Conservation (phyloP, 148 eudicot species). For the Cornus florida region DNA sequence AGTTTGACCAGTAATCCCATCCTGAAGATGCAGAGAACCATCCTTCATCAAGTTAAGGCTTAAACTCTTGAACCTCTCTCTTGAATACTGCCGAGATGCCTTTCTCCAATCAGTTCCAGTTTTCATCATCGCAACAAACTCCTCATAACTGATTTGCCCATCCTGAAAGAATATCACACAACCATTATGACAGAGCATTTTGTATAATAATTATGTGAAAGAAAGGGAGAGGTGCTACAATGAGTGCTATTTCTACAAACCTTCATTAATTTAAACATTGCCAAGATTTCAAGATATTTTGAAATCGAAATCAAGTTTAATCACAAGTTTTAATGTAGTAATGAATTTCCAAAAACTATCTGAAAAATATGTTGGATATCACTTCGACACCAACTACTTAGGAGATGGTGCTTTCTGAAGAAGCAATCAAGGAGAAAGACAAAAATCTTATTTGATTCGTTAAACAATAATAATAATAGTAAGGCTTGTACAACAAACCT, state of each 20-base stretch:
- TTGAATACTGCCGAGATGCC: constrained; percentile 89
- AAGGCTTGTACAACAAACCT: constrained; percentile 39
- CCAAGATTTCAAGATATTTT: not conserved
- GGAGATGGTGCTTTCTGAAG: not conserved
- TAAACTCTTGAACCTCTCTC: constrained; percentile 81
- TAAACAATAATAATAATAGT: not conserved
- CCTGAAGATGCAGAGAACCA: constrained; percentile 77
- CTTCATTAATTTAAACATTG: not conserved
- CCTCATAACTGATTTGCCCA: constrained; percentile 76
- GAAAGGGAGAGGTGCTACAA: not conserved
- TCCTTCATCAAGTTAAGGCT: constrained; percentile 84
- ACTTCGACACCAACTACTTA: not conserved
- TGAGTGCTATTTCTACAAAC: not conserved
- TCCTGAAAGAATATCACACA: constrained; percentile 33
- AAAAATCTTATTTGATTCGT: not conserved
- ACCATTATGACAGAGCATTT: not conserved
- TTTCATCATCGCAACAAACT: constrained; percentile 94
- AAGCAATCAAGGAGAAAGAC: not conserved
- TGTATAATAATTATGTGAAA: too few species aligned
- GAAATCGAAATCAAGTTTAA: not conserved
- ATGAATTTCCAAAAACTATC: not conserved
- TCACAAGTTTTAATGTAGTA: not conserved
- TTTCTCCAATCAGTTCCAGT: constrained; percentile 95
- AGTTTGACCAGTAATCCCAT: constrained; percentile 65
- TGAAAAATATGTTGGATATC: not conserved